These are phyloP conservation scores for Pichia exigua DNA, from an alignment of 805 yeast species.

Conservation along the genomic window DNA sequence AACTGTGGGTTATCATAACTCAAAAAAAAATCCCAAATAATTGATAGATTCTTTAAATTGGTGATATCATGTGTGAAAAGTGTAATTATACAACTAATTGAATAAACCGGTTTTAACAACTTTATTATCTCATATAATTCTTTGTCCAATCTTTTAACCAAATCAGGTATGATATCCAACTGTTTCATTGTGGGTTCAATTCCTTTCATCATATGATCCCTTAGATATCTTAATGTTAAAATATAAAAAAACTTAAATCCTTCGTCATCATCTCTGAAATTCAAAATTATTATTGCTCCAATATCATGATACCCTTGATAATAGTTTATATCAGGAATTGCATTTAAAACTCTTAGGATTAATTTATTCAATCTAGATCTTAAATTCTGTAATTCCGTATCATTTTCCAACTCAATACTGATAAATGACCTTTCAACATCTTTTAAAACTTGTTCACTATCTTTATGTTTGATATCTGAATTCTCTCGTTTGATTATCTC, in stretches of 20 bases:
- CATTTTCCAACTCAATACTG: conserved; percentile 23
- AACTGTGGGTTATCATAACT: conserved; percentile 46
- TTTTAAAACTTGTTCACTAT: conserved; percentile 69
- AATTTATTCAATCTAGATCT: conserved; percentile 35
- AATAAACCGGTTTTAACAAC: conserved; percentile 49
- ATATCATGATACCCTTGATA: conserved; percentile 94
- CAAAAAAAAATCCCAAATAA: conserved; percentile 64
- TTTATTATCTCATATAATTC: conserved; percentile 34
- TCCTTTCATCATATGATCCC: conserved; percentile 80
- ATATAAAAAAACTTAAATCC: conserved; percentile 41
- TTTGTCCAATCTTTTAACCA: conserved; percentile 44
- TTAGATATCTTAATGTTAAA: conserved; percentile 51
- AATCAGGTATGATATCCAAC: conserved; percentile 54
- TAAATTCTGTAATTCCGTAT: conserved; percentile 21
- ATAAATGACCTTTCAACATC: conserved; percentile 73
- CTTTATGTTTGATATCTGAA: conserved; percentile 38
- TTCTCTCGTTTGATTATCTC: conserved; percentile 17
- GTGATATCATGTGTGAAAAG: conserved; percentile 65
- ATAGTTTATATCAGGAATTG: conserved; percentile 57
- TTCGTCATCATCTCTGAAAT: conserved; percentile 34
- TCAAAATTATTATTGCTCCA: conserved; percentile 55
- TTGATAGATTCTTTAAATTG: conserved; percentile 40
- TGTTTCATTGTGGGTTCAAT: conserved; percentile 62
- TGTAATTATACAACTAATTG: conserved; percentile 72
- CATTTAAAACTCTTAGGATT: conserved; percentile 49